Conservation (phyloP, 2,329 filamentous ascomycete species). For the Scedosporium dehoogii region DNA sequence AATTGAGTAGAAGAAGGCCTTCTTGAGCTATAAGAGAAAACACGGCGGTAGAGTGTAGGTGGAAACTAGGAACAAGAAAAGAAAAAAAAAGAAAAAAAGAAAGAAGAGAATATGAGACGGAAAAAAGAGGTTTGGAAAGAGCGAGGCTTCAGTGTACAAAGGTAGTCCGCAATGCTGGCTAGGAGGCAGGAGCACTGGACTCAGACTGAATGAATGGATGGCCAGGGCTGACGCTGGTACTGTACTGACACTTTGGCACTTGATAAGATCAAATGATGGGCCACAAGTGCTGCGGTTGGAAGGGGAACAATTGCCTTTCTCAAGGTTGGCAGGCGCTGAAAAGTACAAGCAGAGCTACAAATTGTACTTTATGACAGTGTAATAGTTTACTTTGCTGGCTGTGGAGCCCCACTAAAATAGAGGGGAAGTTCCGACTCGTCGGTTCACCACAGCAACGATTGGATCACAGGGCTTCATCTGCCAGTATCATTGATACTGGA, state of each 20-base stretch:
- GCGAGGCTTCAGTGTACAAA: background rate
- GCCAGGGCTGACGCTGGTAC: too few relatives aligned
- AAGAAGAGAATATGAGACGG: background rate
- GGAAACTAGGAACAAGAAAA: background rate
- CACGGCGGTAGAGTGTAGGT: background rate
- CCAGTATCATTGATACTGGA: background rate
- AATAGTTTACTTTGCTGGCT: too few relatives aligned
- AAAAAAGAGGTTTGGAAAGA: background rate
- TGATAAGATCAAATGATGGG: too few relatives aligned
- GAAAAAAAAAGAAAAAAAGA: background rate
- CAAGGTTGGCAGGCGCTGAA: too few relatives aligned
- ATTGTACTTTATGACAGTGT: too few relatives aligned
- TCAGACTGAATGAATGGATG: too few relatives aligned
- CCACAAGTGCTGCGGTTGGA: too few relatives aligned
- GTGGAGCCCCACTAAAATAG: background rate
- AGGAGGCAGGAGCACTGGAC: too few relatives aligned
- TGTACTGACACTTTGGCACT: too few relatives aligned
- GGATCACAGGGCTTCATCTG: background rate
- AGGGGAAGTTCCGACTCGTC: background rate
- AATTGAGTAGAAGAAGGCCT: background rate
- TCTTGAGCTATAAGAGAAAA: background rate
- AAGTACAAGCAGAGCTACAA: too few relatives aligned
- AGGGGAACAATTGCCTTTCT: too few relatives aligned
- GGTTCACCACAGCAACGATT: conserved; percentile 3
- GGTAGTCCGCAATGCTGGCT: too few relatives aligned